Conservation (phyloP, 2,329 filamentous ascomycete species). For the Ceratocystis harringtonii region DNA sequence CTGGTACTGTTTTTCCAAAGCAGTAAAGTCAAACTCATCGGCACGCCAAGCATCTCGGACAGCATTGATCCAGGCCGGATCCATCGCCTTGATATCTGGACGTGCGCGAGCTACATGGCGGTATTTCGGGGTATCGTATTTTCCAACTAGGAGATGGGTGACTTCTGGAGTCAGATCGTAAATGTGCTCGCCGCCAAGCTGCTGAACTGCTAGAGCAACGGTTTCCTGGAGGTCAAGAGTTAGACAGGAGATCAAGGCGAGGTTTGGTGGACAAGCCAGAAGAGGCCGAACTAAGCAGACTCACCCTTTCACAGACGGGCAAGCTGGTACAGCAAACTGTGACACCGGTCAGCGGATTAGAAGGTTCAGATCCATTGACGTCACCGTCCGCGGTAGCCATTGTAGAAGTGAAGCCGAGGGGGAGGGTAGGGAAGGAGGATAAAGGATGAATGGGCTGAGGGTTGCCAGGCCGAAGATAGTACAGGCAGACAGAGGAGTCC, state of each 20-base stretch:
- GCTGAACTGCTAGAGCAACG: constrained; percentile 47
- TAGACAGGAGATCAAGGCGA: constrained; percentile 17
- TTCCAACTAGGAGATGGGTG: constrained; percentile 84
- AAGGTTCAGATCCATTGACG: constrained; percentile 8
- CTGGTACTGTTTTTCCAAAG: constrained; percentile 51
- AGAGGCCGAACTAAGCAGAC: not conserved
- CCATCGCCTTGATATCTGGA: constrained; percentile 70
- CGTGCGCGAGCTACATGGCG: constrained; percentile 84
- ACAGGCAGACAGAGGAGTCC: not conserved
- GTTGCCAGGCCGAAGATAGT: not conserved
- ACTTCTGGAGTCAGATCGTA: constrained; percentile 92
- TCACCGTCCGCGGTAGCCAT: not conserved
- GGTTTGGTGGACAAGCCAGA: not conserved
- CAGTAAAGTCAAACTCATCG: constrained; percentile 60
- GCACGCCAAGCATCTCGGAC: constrained; percentile 67
- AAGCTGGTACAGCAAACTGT: constrained; percentile 83
- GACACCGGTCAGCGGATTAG: constrained; percentile 52
- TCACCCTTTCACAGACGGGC: constrained; percentile 58
- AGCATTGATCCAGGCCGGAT: constrained; percentile 69
- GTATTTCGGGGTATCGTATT: constrained; percentile 84
- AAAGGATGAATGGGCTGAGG: not conserved
- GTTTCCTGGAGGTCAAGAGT: constrained; percentile 28
- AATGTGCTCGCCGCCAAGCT: constrained; percentile 78
- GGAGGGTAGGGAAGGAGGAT: not conserved
- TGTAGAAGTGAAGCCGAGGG: not conserved